Evolutionary conservation across 257 asterid genomes (phyloP).

Genomic region (Ilex aquifolium): DNA sequence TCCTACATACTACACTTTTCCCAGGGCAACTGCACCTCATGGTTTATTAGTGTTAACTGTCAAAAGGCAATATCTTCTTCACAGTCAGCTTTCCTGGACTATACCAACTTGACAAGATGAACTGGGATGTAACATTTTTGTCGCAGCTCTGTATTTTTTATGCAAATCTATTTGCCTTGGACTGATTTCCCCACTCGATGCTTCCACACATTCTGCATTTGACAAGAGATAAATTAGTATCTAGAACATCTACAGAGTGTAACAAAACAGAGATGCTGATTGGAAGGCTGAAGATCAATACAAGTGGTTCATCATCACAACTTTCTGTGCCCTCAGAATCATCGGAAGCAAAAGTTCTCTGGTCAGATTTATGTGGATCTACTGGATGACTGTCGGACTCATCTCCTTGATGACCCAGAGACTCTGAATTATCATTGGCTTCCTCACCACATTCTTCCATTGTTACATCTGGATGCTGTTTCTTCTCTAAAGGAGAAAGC

Average conservation of each 20-base stretch:
- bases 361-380: conserved; percentile 20
- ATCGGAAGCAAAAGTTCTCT: conserved; percentile 22
- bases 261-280: background rate
- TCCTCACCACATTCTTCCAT: conserved; percentile 41
- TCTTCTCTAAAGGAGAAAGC: conserved; percentile 49
- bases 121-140: no score
- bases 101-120: no score
- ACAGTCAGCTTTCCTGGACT: no score
- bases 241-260: background rate
- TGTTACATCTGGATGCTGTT: conserved; percentile 27
- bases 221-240: conserved; percentile 11
- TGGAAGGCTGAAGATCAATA: conserved; percentile 21
- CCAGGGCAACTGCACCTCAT: no score
- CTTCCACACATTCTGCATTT: conserved; percentile 77
- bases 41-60: no score
- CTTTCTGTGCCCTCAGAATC: conserved; percentile 42
- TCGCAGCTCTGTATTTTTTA: no score
- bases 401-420: conserved; percentile 18
- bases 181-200: conserved; percentile 56
- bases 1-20: no score
- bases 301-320: conserved; percentile 91
- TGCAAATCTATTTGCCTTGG: conserved; percentile 6
- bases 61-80: no score
- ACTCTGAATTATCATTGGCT: conserved; percentile 25
- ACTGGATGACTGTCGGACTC: conserved; percentile 20